Conservation (phyloP, 176 grass and related monocot species). For the Pontederia paniculata region DNA sequence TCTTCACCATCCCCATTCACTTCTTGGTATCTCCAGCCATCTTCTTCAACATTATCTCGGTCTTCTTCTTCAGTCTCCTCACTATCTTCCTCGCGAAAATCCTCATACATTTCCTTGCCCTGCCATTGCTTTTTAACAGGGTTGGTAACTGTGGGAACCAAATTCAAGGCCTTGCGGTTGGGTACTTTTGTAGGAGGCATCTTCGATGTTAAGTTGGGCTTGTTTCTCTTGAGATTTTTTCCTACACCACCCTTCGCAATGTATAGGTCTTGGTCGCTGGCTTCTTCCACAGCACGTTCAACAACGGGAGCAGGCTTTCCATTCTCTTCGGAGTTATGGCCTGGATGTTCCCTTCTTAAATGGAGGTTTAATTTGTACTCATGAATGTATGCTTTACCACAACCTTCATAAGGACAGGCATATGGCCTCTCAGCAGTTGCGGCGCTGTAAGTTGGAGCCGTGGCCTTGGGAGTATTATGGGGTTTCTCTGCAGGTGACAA, state of each 20-base stretch:
- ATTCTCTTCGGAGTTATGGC: constrained; percentile 49
- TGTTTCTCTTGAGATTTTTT: constrained; percentile 43
- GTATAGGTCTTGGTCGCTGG: constrained; percentile 21
- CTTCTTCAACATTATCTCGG: constrained; percentile 3
- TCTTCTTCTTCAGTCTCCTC: constrained; percentile 18
- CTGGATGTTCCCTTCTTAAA: constrained; percentile 76
- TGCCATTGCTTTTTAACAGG: constrained; percentile 23
- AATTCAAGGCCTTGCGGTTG: constrained; percentile 21
- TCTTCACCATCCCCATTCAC: constrained; percentile 13
- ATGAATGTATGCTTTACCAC: constrained; percentile 89
- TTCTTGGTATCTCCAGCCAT: constrained; percentile 11
- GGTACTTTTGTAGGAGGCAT: constrained; percentile 30
- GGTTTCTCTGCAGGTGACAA: constrained; percentile 27
- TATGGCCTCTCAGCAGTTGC: constrained; percentile 68
- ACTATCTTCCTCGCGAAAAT: constrained; percentile 17
- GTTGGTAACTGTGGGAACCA: constrained; percentile 3
- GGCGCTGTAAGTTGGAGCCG: constrained; percentile 22
- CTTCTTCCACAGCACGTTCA: background rate
- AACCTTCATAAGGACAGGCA: constrained; percentile 71
- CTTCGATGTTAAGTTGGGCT: constrained; percentile 12
- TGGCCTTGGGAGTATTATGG: constrained; percentile 32
- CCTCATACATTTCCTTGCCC: constrained; percentile 12
- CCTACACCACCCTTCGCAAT: constrained; percentile 13
- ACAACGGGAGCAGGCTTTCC: constrained; percentile 1
- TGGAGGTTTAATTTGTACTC: constrained; percentile 98